Evolutionary conservation across 2,329 filamentous ascomycete species (phyloP), one percentile per base, ranked within the genome.

Genomic region (Pestalotiopsis sp.): DNA sequence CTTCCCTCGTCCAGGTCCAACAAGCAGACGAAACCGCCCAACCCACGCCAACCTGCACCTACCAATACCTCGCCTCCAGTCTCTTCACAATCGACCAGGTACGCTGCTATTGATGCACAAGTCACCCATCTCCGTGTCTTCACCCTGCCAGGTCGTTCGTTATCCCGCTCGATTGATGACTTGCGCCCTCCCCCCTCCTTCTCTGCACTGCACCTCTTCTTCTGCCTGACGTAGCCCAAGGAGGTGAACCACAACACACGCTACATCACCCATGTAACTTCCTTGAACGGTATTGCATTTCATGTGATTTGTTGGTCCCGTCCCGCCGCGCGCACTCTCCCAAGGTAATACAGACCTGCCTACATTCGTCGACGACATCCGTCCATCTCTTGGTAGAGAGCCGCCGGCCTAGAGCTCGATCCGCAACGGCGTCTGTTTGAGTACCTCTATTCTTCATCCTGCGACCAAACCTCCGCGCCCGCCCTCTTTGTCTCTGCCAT

Each of bases 1-100:
- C 83, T 83, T 80, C 82, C 82, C 75, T 79, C 81, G 73, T 65
- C 60, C 35, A 55, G 66, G 40, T 55, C 65, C 48, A 60, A 55
- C 30, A 35, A 9, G 30, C 30, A 35, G 30, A 35, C 30, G 20
- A 65, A 58, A 58, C 60, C 58, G 58, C 63, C 66, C 55, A 67
- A 67, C 65, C 61, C 70, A 67, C 72, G 72, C 71, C 71, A 74
- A 9, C 69, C 68, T 61, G 73, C 69, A 61, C 69, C 74, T 74
- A 62, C 73, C 68, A 72, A 72, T 68, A 65, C 73, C 56, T 71
- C 73, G 58, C 68, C 70, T 67, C 72, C 69, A 48, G 44, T 69
- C 9, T 58, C 71, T 64, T 69, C 72, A 30, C 64, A 70, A 66
- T 72, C 74, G 57, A 67, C 75, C 35, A 77, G 75, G 75, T 77